Conservation (phyloP, 2,329 filamentous ascomycete genomes). For the Colletotrichum karsti region DNA sequence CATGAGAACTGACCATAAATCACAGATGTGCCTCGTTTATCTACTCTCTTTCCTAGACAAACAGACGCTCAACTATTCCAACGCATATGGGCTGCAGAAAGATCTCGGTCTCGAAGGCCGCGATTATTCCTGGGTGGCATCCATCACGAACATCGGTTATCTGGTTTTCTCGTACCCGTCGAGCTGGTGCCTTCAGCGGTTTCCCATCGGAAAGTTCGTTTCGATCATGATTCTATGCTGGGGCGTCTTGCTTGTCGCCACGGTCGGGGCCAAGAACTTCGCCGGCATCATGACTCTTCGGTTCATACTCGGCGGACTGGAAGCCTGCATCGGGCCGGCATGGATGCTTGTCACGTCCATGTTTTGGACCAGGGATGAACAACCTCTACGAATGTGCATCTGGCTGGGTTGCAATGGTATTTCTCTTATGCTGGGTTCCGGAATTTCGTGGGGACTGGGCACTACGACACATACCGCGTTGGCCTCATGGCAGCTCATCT, state of each 20-base stretch:
- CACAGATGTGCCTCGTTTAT: neutral
- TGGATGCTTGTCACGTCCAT: slow-evolving; percentile 39
- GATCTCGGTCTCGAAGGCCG: neutral
- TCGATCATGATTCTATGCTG: neutral
- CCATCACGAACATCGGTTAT: neutral
- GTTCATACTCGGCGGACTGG: slow-evolving; percentile 41
- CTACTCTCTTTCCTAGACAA: neutral
- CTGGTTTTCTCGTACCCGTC: neutral
- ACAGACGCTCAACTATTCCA: neutral
- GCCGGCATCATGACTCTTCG: slow-evolving; percentile 38
- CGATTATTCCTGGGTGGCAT: neutral
- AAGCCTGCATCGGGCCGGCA: slow-evolving; percentile 39
- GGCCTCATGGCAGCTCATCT: neutral
- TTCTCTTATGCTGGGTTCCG: neutral
- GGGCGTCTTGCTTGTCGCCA: neutral
- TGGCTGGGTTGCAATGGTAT: neutral
- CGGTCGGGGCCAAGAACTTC: slow-evolving; percentile 29
- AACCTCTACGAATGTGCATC: slow-evolving; percentile 37
- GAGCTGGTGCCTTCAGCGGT: neutral
- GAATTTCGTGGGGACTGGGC: neutral
- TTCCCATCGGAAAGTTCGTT: neutral
- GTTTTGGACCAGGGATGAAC: slow-evolving; percentile 43
- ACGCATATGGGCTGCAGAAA: neutral
- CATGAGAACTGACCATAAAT: too few relatives aligned
- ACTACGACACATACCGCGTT: neutral